Percentiles rank a stretch among this genome's conserved stretches.
These are phyloP conservation scores for Hypoxylon sp. DNA, from an alignment of 2,329 filamentous ascomycete genomes.

Conservation along the genomic window DNA sequence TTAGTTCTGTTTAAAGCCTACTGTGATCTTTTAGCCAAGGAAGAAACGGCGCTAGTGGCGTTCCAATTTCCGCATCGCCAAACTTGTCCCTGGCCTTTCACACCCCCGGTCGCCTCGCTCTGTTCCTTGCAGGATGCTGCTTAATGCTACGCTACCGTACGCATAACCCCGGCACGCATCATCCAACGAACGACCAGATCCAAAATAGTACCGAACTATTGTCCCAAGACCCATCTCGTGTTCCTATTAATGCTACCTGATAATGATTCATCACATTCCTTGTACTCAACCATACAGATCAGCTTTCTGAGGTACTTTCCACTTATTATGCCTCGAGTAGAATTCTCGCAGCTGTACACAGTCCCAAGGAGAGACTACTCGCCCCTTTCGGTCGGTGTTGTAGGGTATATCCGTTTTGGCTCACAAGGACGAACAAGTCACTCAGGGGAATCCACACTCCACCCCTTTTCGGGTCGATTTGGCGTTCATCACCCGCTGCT, in stretches of 20 bases:
- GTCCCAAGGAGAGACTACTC: constrained; percentile 8
- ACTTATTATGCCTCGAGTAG: constrained; percentile 11
- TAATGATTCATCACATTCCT: constrained; percentile 30
- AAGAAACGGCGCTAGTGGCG: constrained; percentile 43
- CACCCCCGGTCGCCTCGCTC: constrained; percentile 33
- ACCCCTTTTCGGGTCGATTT: constrained; percentile 29
- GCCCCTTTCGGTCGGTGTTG: constrained; percentile 29
- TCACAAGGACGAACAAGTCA: constrained; percentile 30
- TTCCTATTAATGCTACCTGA: constrained; percentile 40
- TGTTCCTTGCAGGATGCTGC: constrained; percentile 47
- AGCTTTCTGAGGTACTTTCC: constrained; percentile 19
- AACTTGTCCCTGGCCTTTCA: constrained; percentile 28
- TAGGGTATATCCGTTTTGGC: constrained; percentile 18
- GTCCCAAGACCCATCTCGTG: constrained; percentile 45
- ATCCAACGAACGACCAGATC: constrained; percentile 39
- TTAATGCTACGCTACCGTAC: constrained; percentile 30
- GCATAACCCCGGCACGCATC: constrained; percentile 36
- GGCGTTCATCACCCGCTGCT: constrained; percentile 37
- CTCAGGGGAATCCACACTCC: constrained; percentile 35
- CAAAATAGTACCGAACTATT: constrained; percentile 44
- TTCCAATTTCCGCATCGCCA: constrained; percentile 46
- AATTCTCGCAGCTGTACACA: constrained; percentile 28
- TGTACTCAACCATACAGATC: constrained; percentile 34
- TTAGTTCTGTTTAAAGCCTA: constrained; percentile 16
- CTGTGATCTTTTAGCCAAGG: constrained; percentile 35